These are phyloP conservation scores for Aspergillus chevalieri DNA, from an alignment of 2,329 filamentous ascomycete species.

Conservation along the genomic window DNA sequence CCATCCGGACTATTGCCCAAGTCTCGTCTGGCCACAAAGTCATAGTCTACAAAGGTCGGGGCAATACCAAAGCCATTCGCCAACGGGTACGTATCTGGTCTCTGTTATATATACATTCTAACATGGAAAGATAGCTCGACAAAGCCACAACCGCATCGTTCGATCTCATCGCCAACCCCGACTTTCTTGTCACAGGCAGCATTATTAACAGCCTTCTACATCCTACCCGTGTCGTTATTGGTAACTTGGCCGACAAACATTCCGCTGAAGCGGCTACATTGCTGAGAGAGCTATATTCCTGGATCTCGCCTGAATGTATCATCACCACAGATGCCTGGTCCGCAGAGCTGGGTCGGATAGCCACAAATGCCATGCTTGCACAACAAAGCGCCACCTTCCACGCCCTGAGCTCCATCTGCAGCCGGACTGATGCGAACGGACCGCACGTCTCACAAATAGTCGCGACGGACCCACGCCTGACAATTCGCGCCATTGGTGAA, in stretches of 20 bases:
- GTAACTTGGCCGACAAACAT: slow-evolving; percentile 11
- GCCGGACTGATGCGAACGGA: background rate
- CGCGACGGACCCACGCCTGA: background rate
- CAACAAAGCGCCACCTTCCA: background rate
- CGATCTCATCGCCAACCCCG: slow-evolving; percentile 16
- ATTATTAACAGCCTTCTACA: slow-evolving; percentile 10
- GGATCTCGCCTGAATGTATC: slow-evolving; percentile 4
- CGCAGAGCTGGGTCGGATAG: background rate
- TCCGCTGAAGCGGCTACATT: slow-evolving; percentile 9
- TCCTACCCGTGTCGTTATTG: slow-evolving; percentile 14
- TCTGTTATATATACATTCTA: background rate
- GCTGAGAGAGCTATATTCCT: slow-evolving; percentile 13
- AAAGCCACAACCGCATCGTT: slow-evolving; percentile 3
- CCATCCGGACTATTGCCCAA: slow-evolving; percentile 12
- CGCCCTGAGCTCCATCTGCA: background rate
- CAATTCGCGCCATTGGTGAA: background rate
- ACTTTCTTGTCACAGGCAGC: slow-evolving; percentile 12
- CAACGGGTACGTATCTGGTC: background rate
- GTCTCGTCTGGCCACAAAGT: slow-evolving; percentile 14
- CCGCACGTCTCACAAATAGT: background rate
- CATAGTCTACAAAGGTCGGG: slow-evolving; percentile 12
- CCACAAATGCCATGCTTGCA: background rate
- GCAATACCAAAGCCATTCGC: background rate
- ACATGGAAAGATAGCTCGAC: background rate
- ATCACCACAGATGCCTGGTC: background rate